Evolutionary conservation across 106 monocot species (phyloP), one percentile per base, ranked within the genome.

Genomic region (Phalaenopsis equestris): DNA sequence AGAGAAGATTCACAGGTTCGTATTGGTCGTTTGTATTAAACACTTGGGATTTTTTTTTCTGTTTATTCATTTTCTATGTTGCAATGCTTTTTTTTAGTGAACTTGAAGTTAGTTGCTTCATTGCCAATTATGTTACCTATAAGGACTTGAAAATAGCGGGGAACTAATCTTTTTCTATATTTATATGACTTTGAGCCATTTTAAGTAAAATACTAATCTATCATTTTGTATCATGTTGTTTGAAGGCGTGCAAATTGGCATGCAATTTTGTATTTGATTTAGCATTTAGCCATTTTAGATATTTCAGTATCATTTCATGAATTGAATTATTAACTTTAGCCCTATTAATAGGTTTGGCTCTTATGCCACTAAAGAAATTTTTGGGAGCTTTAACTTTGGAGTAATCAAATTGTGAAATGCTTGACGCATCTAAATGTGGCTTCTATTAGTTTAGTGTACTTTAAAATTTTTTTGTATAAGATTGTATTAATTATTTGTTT

Each of bases 1-100:
- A 84, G 97, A 80, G 97, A 97, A 88, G 97, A 97, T 90, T 79
- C 90, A 75, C 97, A 97, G 96, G 96, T 93, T 82, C 11, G 23
- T 74, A 12, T 70, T 70, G 23, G 2, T 70, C 37, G 70, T 37
- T 37, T 70, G 70, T 52, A 3, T 12, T 37, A 3, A 70, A 39
- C 38, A 70, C 38, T 3, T 70, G 12, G 8, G 36, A 10, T 70
- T 70, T 70, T 19, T 70, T 19, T 70, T 70, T 70, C 15, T 36
- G 70, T 11, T 70, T 12, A 14, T 39, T 14, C 70, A 14, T 37
- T 70, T 15, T 70, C 2, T 21, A 4, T 70, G 8, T 37, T 70
- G 11, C 23, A 70, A 11, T 39, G 39, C n/a, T 37, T 37, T 61
- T 61, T 61, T 19, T 61, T 61, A 12, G 52, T 10, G 10, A 10